Evolutionary conservation across 192 early-diverging fungal genomes (phyloP), one percentile per base, ranked within the genome.

Genomic region (Coemansia sp.): DNA sequence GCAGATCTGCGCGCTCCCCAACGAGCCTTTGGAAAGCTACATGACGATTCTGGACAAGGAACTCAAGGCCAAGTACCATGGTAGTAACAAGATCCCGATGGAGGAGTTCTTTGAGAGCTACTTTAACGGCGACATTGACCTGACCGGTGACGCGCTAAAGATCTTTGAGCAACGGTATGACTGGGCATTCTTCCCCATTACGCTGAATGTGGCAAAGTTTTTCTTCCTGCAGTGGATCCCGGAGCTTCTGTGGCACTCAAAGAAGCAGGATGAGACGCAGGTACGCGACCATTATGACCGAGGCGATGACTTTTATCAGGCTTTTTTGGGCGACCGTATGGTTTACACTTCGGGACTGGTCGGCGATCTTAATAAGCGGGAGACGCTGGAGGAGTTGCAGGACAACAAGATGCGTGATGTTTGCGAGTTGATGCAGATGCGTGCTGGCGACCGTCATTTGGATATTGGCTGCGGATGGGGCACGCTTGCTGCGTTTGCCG

Each of bases 381-480:
- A 99, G 85, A 89, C 93, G 39, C 85, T 99, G 63, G 97, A 99
- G 78, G 85, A 96, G 81, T 73, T 99, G 71, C 97, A 98, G 81
- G 89, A 95, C 73, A 96, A 97, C 92, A 99, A 99, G 88, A 83
- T 97, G 75, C 87, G 91, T 65, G 86, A 94, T 52, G 92, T 99
- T 56, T 93, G 89, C 79, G 89, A 95, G 60, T 93, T 94, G 83
- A 72, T 91, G 12, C 86, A 93, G 64, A 87, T 97, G 75, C 91
- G 93, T 84, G 72, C 87, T 48, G 95, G 93, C 64, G 95, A 96
- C 71, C 87, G 89, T 32, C 92, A 95, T 76, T 84, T 99, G 81
- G 97, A 99, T 86, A 96, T 99, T 86, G 97, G 97, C 58, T 98
- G 95, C 78, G 97, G 97, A 6, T 99, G 97, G 97, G 96, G 96